phyloP scores from a whole-genome alignment of 306 rosid genomes.

The Datisca glomerata region DNA sequence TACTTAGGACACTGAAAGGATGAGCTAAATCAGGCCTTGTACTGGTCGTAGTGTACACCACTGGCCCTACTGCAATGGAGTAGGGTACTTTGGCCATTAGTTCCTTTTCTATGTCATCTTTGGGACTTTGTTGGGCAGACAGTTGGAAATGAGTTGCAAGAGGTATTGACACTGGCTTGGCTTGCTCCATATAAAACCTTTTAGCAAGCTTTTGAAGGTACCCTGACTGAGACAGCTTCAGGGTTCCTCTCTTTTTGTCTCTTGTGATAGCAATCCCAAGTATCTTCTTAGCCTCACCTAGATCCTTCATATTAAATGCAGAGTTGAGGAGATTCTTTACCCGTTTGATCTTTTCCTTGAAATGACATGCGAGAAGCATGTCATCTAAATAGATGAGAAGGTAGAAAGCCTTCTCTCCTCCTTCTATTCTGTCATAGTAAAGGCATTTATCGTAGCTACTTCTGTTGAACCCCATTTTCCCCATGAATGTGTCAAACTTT shows the following conservation, averaged over 20 bases:
- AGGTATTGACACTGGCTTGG: not conserved
- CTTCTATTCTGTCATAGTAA: not conserved
- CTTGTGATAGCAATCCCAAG: too few species aligned
- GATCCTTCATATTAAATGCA: not conserved
- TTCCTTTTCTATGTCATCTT: not conserved
- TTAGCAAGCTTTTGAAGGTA: not conserved
- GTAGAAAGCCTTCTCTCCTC: not conserved
- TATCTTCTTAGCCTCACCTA: not conserved
- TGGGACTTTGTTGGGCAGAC: not conserved
- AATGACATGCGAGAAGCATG: not conserved
- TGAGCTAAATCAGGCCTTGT: not conserved
- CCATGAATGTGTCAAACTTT: not conserved
- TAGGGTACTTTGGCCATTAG: not conserved
- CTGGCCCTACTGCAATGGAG: not conserved
- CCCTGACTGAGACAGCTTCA: not conserved
- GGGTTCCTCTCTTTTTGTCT: not conserved
- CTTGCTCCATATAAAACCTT: not conserved
- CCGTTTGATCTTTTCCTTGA: not conserved
- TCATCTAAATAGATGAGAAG: not conserved
- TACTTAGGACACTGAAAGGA: not conserved
- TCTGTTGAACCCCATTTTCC: not conserved
- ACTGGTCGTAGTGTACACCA: not conserved
- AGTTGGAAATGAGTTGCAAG: not conserved
- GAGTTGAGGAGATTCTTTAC: not conserved
- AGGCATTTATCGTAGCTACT: not conserved